Evolutionary conservation across 441 rosid genomes (phyloP), one percentile per base, ranked within the genome.

Genomic region (Syzygium syzygioides): DNA sequence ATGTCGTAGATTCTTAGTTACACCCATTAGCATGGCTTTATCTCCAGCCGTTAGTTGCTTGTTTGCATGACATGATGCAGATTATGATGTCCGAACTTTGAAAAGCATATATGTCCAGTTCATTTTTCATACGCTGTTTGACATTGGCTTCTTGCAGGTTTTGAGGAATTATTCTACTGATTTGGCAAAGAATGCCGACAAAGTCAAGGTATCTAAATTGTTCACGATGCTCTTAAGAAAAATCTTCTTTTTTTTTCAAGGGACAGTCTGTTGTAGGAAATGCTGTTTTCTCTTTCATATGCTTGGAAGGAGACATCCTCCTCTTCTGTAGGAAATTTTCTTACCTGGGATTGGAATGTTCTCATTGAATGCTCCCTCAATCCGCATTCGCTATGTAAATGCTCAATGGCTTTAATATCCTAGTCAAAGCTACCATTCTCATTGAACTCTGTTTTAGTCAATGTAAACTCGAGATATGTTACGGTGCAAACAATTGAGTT

Each of bases 201-300:
- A 94, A 54, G 91, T 96, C 87, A 97, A 96, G 98, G 98, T 96
- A 93, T 88, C 30, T 64, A 55, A 45, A 87, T 17, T 62, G 34
- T 55, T 14, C 25, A n/a, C 8, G 15, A 20, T 13, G 56, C 9
- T 30, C 84, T 7, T 18, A 11, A 48, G 18, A 41, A 45, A 53
- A 57, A 15, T 28, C 14, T n/a, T 26, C 1, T 57, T 14, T 45
- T 8, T 28, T 19, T 30, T 7, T 20, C 14, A 20, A 4, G 50
- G 54, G 54, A 14, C 25, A 13, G 9, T 25, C 30, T 55, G 10
- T 32, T 79, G 6, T 76, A 37, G 17, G 25, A 37, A 53, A 55
- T 71, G 28, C 3, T n/a, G 25, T 32, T 9, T 34, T 79, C n/a
- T 41, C 45, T 12, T 71, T 23, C 9, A 37, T 41, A 71, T 37